phyloP scores from a whole-genome alignment of 371 early-diverging fungal genomes.

The Polyrhizophydium stewartii region DNA sequence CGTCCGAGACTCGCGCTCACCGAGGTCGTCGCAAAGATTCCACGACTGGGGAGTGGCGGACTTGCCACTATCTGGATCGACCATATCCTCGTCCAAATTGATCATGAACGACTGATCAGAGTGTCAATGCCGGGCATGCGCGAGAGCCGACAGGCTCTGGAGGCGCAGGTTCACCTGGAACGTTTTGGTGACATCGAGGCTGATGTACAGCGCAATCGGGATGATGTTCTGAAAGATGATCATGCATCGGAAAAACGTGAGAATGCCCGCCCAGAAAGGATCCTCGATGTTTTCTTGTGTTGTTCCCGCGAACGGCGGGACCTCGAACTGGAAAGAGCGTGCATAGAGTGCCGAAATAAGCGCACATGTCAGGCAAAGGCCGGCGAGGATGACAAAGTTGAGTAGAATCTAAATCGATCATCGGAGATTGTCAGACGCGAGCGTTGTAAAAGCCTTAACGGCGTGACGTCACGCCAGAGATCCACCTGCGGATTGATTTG shows the following conservation, averaged over 20 bases:
- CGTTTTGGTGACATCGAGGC: conserved; percentile 64
- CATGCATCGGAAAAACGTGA: conserved; percentile 51
- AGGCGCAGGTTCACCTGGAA: conserved; percentile 19
- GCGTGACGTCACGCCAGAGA: no score
- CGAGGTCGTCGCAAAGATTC: conserved; percentile 91
- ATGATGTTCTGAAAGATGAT: conserved; percentile 95
- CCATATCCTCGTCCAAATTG: conserved; percentile 79
- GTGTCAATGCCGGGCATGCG: no score
- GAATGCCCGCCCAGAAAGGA: conserved; percentile 25
- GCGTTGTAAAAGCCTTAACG: background rate
- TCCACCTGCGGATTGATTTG: conserved; percentile 88
- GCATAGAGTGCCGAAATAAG: conserved; percentile 36
- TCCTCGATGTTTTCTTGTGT: conserved; percentile 1
- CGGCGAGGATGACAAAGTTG: conserved; percentile 72
- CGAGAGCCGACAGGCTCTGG: no score
- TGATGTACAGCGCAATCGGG: conserved; percentile 95
- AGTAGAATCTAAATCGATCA: conserved; percentile 27
- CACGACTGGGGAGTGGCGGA: conserved; percentile 74
- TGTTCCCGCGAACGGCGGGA: conserved; percentile 24
- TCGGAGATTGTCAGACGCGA: background rate
- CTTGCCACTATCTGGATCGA: conserved; percentile 62
- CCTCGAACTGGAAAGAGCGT: conserved; percentile 29
- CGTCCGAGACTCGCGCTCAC: no score
- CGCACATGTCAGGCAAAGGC: conserved; percentile 65
- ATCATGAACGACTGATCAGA: conserved; percentile 77